phyloP scores from a whole-genome alignment of 129 eudicot genomes.

The Lonicera japonica region DNA sequence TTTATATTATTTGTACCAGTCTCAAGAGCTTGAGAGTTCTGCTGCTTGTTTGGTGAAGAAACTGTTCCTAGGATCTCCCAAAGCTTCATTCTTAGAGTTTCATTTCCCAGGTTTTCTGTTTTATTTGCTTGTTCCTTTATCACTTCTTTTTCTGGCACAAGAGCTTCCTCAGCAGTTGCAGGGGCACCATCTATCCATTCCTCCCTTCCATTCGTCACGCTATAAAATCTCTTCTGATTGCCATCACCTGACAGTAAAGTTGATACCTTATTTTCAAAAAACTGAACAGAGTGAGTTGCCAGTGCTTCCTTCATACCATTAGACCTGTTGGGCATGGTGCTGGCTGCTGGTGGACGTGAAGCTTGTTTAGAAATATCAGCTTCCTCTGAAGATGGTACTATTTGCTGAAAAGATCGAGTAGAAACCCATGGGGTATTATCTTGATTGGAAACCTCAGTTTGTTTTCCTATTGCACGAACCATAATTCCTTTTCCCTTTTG shows the following conservation, averaged over 20 bases:
- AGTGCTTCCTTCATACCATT: slow-evolving; percentile 26
- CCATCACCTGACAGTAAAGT: slow-evolving; percentile 26
- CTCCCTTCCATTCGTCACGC: slow-evolving; percentile 15
- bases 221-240: slow-evolving; percentile 28
- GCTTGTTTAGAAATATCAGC: slow-evolving; percentile 31
- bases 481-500: slow-evolving; percentile 13
- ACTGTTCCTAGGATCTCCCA: slow-evolving; percentile 70
- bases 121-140: slow-evolving; percentile 33
- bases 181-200: slow-evolving; percentile 17
- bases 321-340: slow-evolving; percentile 20
- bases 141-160: slow-evolving; percentile 26
- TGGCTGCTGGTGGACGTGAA: slow-evolving; percentile 23
- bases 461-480: slow-evolving; percentile 25
- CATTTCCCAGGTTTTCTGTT: slow-evolving; percentile 39
- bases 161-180: slow-evolving; percentile 32
- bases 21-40: slow-evolving; percentile 21
- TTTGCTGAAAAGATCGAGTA: slow-evolving; percentile 28
- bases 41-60: slow-evolving; percentile 45
- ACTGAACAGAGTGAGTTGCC: slow-evolving; percentile 25
- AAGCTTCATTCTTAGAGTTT: slow-evolving; percentile 59
- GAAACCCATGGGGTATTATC: slow-evolving; percentile 38
- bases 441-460: slow-evolving; percentile 17
- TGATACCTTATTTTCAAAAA: slow-evolving; percentile 27
- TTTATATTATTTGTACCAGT: slow-evolving; percentile 25
- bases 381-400: slow-evolving; percentile 23